Base-by-base conservation (phyloP, 768 basidiomycete species). In the Dentipellis sp. region DNA sequence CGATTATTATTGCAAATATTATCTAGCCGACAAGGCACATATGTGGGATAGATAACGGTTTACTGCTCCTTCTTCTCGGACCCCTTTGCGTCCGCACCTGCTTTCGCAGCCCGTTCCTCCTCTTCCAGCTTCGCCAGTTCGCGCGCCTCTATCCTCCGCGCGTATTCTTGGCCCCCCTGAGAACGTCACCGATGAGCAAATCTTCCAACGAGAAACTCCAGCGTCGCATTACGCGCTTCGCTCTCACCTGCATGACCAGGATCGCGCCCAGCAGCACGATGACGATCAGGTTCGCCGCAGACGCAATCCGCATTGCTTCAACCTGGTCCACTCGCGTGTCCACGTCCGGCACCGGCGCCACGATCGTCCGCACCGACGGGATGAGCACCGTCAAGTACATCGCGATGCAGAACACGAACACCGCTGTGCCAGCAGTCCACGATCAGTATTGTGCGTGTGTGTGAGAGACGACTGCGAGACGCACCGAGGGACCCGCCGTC, bases 251-350 rank as follows among this genome's bases (percentile, higher is more conserved):
- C 54, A 93, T 73, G 35, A 72, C 65, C 19, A 93, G 74, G 53
- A 93, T 77, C 10, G 77, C 79, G 17, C 78, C 77, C 12, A 93
- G 75, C 52, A 82, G 76, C 7, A 82, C 74, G 53, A 85, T 83
- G 53, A 92, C 84, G 57, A 97, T 85, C 50, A 89, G 80, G 66
- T 97, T 95, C 10, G 86, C 93, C 6, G 94, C 94, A 23, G 86
- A 82, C 21, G 95, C 74, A 4, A 97, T 76, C 53, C 81, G 81
- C 67, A 97, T 74, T 17, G 93, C 90, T 64, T 92, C 85, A 56
- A 88, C 68, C 60, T 80, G 81, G 67, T 91, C 88, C 17, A 71
- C 72, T 19, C 75, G 71, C 23, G 83, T 83, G 58, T 90, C 86
- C 12, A 70, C 75, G 53, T 67, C 70, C 35, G 68, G 66, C 48